Evolutionary conservation across 2,329 filamentous ascomycete genomes (phyloP).

Genomic region (Botrytis sinoallii): DNA sequence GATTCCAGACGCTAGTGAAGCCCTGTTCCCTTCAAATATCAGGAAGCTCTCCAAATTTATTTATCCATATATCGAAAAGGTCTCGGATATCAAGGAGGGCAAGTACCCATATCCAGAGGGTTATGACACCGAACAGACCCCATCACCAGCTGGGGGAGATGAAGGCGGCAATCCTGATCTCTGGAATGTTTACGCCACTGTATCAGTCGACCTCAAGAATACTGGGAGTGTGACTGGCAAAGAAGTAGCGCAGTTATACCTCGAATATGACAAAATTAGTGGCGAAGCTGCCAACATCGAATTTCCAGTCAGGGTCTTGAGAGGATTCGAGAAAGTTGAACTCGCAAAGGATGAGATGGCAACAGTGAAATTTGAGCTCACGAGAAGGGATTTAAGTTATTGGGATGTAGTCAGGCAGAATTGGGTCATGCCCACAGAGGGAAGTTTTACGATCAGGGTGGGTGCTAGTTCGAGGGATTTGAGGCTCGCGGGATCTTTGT

Average conservation of each 20-base stretch:
- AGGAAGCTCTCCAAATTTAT: conserved; percentile 59
- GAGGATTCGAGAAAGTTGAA: conserved; percentile 66
- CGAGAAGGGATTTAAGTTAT: conserved; percentile 59
- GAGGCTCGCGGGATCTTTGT: conserved; percentile 29
- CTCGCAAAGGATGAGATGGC: conserved; percentile 48
- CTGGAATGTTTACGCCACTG: conserved; percentile 54
- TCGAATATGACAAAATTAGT: conserved; percentile 40
- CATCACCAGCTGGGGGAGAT: conserved; percentile 60
- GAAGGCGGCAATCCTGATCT: conserved; percentile 56
- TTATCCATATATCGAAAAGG: conserved; percentile 55
- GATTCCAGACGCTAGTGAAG: conserved; percentile 49
- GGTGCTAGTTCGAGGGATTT: conserved; percentile 42
- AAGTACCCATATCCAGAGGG: conserved; percentile 43
- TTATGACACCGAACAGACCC: conserved; percentile 46
- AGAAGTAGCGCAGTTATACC: conserved; percentile 56
- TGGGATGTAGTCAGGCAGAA: conserved; percentile 61
- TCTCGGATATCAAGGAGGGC: conserved; percentile 40
- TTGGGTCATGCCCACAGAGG: conserved; percentile 59
- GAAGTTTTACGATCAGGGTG: conserved; percentile 42
- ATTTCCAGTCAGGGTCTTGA: conserved; percentile 65
- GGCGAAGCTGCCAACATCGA: conserved; percentile 40
- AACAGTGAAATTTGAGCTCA: conserved; percentile 51
- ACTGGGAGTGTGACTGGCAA: conserved; percentile 51
- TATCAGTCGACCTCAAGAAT: conserved; percentile 57
- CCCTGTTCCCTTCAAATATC: conserved; percentile 56